A percentile compares a stretch with the other conserved stretches of the same genome.
These are phyloP conservation scores for Citrus reticulata DNA, from an alignment of 345 rosid genomes.

Conservation along the genomic window DNA sequence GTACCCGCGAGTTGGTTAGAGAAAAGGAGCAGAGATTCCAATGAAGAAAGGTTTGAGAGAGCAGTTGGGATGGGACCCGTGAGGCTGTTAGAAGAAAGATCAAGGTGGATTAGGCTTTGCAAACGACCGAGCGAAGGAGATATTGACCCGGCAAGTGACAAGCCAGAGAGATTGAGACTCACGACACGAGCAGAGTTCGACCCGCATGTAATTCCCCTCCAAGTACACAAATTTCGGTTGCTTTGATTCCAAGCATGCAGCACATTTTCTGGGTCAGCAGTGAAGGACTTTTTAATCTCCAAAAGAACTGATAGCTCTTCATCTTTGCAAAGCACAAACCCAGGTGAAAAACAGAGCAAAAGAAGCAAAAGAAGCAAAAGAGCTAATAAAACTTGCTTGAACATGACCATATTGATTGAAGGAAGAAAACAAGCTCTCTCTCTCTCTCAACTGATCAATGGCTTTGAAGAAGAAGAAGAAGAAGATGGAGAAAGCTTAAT, in stretches of 20 bases:
- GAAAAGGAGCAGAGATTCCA: conserved; percentile 78
- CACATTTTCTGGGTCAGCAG: conserved; percentile 26
- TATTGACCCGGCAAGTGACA: conserved; percentile 60
- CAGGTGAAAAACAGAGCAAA: conserved; percentile 21
- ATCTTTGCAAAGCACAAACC: conserved; percentile 22
- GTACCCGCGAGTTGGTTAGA: conserved; percentile 82
- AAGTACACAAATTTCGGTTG: conserved; percentile 53
- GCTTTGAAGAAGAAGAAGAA: background rate
- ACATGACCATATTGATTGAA: background rate
- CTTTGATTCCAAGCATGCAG: conserved; percentile 54
- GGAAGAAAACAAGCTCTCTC: background rate
- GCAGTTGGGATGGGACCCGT: conserved; percentile 85
- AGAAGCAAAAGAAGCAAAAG: conserved; percentile 25
- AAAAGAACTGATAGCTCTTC: conserved; percentile 46
- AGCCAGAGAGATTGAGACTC: conserved; percentile 61
- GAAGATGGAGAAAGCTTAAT: background rate
- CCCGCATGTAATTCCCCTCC: conserved; percentile 73
- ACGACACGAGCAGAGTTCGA: conserved; percentile 32
- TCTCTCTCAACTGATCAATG: background rate
- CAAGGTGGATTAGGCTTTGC: conserved; percentile 76
- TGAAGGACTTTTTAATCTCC: conserved; percentile 52
- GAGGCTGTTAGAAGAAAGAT: conserved; percentile 81
- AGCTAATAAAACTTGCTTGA: conserved; percentile 9
- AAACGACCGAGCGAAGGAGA: conserved; percentile 64
- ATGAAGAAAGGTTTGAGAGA: conserved; percentile 67